These are phyloP conservation scores for Smithsoniella earleae DNA, from an alignment of 163 green algal species.

Conservation along the genomic window DNA sequence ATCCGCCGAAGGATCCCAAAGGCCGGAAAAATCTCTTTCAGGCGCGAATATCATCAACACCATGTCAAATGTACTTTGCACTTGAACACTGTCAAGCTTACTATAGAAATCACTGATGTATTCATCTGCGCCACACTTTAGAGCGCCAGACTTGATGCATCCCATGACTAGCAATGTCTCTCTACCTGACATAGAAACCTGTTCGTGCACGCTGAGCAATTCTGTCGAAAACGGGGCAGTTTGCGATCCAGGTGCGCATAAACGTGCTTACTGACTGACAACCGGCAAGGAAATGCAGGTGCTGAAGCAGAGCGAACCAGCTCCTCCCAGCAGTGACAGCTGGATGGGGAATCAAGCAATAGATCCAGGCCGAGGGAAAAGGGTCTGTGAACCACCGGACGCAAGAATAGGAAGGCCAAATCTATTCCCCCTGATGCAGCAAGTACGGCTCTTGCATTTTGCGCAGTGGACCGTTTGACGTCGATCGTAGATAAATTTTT, in stretches of 20 bases:
- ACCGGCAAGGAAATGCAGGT: slow-evolving; percentile 40
- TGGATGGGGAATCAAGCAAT: slow-evolving; percentile 42
- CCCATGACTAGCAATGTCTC: too few relatives aligned
- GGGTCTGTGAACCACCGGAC: not conserved
- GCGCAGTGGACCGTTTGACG: not conserved
- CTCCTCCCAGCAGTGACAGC: slow-evolving; percentile 37
- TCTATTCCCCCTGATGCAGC: slow-evolving; percentile 28
- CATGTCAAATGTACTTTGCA: too few relatives aligned
- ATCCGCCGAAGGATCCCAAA: slow-evolving; percentile 35
- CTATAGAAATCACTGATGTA: too few relatives aligned
- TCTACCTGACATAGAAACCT: too few relatives aligned
- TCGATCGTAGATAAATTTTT: too few relatives aligned
- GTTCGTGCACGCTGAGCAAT: too few relatives aligned
- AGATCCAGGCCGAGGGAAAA: slow-evolving; percentile 40
- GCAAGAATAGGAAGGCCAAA: not conserved
- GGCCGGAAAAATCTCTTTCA: slow-evolving; percentile 40
- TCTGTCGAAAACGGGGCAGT: too few relatives aligned
- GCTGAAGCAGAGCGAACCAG: slow-evolving; percentile 37
- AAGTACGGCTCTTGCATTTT: slow-evolving; percentile 1
- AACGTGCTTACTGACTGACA: too few relatives aligned
- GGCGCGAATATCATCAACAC: not conserved
- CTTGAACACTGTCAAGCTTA: too few relatives aligned
- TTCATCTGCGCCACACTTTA: too few relatives aligned
- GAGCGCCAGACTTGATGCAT: too few relatives aligned
- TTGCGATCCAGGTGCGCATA: too few relatives aligned